Conservation (phyloP, 2,329 filamentous ascomycete species). For the Colletotrichum australisinense region DNA sequence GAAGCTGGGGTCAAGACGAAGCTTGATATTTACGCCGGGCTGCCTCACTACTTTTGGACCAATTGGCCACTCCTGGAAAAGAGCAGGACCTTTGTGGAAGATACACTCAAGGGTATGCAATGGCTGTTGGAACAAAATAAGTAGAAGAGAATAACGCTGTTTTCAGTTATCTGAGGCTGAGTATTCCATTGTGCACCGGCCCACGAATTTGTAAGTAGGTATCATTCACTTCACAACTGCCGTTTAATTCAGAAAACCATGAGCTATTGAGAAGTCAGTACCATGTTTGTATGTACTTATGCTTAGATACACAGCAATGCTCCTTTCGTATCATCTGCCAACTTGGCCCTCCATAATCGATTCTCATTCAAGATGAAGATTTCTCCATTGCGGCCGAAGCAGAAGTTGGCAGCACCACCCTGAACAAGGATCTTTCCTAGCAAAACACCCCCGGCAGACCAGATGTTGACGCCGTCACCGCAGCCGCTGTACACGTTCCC, state of each 20-base stretch:
- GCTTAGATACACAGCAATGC: conserved; percentile 37
- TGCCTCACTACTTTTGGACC: conserved; percentile 32
- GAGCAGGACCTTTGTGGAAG: conserved; percentile 15
- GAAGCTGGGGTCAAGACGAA: conserved; percentile 56
- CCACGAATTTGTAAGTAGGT: too few species aligned
- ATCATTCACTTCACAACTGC: not conserved
- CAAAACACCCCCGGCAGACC: conserved; percentile 56
- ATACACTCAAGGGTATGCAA: conserved; percentile 7
- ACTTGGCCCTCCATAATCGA: conserved; percentile 52
- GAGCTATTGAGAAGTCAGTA: not conserved
- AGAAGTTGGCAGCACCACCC: conserved; percentile 59
- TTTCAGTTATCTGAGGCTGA: too few species aligned
- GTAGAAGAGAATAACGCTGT: not conserved
- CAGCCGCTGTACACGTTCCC: conserved; percentile 63
- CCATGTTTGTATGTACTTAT: not conserved
- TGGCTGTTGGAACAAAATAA: conserved; percentile 26
- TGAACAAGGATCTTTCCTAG: conserved; percentile 57
- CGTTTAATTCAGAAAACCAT: not conserved
- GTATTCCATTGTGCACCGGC: too few species aligned
- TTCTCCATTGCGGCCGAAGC: conserved; percentile 55
- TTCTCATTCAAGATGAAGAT: conserved; percentile 61
- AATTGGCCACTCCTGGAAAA: conserved; percentile 17
- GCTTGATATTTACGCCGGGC: conserved; percentile 44
- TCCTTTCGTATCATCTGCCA: conserved; percentile 43
- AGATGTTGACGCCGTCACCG: conserved; percentile 61